Evolutionary conservation across 371 early-diverging fungal species (phyloP), one percentile per base, ranked within the genome.

Genomic region (Mortierella sp.): DNA sequence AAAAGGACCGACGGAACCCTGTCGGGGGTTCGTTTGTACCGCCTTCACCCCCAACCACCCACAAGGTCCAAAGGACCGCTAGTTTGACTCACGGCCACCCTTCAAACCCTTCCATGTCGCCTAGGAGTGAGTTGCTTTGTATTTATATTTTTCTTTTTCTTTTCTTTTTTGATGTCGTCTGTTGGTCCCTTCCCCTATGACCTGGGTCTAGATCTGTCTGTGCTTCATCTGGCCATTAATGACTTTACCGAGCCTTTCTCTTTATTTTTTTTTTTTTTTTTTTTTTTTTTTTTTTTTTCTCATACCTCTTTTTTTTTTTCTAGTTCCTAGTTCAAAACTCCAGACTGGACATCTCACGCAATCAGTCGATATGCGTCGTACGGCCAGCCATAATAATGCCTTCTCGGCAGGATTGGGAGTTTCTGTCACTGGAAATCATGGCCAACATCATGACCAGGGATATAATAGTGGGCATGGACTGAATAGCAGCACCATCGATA

Each of bases 321-420:
- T 18, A 59, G 57, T 46, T 47, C 56, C 37, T 29, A 62, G 26
- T 70, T 37, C 37, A 37, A 75, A 44, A 23, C 63, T 9, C 57
- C 75, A 18, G 67, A 66, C 29, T 7, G 57, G 57, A 57, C 57
- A 57, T n/a, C 28, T 57, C 26, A 29, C 57, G 43, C 60, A 60
- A 18, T 16, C 60, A 26, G 18, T 16, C 28, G 60, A 60, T 23
- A 76, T 76, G 77, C 57, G 77, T 14, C 68, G 77, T 11, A 76
- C 77, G 12, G 77, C 77, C 25, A 76, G 77, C 51, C 77, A 76
- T 29, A 76, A 76, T 51, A 76, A 68, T n/a, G 72, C 77, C 14
- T 76, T 76, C 25, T 67, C 77, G 1, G 60, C 71, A 4, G 68
- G 68, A 44, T 65, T 76, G n/a, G 72, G 72, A 15, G 26, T 26